These are phyloP conservation scores for Cordyceps militaris DNA, from an alignment of 2,329 filamentous ascomycete species.

Conservation along the genomic window DNA sequence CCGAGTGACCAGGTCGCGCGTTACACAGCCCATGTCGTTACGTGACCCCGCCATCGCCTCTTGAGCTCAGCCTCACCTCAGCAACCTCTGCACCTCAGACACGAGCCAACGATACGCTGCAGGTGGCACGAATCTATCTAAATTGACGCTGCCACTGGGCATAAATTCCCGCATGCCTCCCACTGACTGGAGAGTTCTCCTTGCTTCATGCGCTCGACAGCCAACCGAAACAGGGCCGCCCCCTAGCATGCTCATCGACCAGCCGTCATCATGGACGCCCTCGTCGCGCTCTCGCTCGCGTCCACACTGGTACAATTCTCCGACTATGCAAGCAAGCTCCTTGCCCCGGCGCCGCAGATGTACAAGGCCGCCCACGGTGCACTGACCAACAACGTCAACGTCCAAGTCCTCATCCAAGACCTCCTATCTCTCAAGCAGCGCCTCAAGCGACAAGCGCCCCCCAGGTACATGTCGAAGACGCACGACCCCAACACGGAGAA, in stretches of 20 bases:
- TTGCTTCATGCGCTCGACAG: not conserved
- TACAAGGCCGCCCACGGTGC: not conserved
- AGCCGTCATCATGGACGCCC: not conserved
- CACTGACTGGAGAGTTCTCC: not conserved
- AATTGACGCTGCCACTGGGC: not conserved
- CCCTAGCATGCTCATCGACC: not conserved
- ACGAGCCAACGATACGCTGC: not conserved
- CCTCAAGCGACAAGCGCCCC: not conserved
- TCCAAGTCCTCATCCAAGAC: not conserved
- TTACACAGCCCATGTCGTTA: not conserved
- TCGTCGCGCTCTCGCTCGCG: slow-evolving; percentile 7
- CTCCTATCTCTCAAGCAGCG: slow-evolving; percentile 1
- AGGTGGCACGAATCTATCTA: not conserved
- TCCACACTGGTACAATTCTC: not conserved
- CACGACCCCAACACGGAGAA: not conserved
- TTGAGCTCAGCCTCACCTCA: not conserved
- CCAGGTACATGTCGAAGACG: not conserved
- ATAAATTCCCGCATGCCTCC: not conserved
- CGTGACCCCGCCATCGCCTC: slow-evolving; percentile 2
- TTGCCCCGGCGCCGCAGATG: not conserved
- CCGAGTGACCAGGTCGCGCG: not conserved
- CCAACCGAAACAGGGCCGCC: not conserved
- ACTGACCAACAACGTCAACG: not conserved
- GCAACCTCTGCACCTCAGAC: not conserved
- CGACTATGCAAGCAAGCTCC: slow-evolving; percentile 1